Conservation (phyloP, 768 basidiomycete genomes). For the Podaxis sp. region DNA sequence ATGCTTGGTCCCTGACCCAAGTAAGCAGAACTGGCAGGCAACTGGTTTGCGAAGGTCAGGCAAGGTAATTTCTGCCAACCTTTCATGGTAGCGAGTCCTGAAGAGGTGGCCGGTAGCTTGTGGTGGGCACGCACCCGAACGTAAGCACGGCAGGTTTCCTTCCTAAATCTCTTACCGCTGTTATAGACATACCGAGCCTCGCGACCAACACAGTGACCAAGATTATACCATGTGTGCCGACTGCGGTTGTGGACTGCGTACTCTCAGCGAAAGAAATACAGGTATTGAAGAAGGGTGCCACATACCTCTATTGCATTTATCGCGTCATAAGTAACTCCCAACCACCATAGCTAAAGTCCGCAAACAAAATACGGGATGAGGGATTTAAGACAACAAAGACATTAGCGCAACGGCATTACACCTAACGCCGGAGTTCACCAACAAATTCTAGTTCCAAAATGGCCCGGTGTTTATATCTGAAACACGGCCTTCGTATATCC, state of each 20-base stretch:
- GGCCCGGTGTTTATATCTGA: too few species aligned
- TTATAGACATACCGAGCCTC: constrained; percentile 12
- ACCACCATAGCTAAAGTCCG: not conserved
- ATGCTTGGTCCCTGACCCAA: constrained; percentile 20
- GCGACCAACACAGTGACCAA: constrained; percentile 11
- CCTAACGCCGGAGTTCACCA: not conserved
- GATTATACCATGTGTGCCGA: constrained; percentile 10
- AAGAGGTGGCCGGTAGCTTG: too few species aligned
- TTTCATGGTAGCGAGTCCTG: too few species aligned
- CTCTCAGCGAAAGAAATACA: not conserved
- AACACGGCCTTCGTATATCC: too few species aligned
- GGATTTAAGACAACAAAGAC: not conserved
- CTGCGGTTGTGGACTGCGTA: constrained; percentile 20
- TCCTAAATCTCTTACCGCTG: constrained; percentile 18
- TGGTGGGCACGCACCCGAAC: too few species aligned
- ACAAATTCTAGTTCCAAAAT: too few species aligned
- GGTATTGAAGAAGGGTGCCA: too few species aligned
- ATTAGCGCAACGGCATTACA: not conserved
- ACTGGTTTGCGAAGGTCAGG: constrained; percentile 21
- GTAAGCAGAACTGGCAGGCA: constrained; percentile 17
- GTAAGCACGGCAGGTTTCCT: constrained; percentile 3
- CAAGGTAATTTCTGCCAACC: constrained; percentile 1
- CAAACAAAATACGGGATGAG: not conserved
- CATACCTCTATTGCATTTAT: not conserved
- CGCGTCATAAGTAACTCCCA: not conserved